phyloP scores from a whole-genome alignment of 2,329 filamentous ascomycete genomes.

The Bipolaris victoriae region DNA sequence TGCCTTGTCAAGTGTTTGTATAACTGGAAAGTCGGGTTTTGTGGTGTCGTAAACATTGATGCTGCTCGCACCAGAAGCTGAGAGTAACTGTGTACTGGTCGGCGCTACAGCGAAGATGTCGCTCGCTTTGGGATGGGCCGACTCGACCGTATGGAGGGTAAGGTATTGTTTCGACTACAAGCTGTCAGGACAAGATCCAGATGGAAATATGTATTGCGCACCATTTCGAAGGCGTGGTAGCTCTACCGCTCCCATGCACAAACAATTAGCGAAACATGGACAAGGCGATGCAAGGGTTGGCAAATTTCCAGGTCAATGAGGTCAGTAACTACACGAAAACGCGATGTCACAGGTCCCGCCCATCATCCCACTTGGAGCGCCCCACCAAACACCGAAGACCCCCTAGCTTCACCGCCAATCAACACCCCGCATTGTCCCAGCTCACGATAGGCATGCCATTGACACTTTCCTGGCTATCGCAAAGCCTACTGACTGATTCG shows the following conservation, averaged over 20 bases:
- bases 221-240: slow-evolving; percentile 10
- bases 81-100: slow-evolving; percentile 75
- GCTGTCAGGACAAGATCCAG: slow-evolving; percentile 13
- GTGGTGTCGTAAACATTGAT: slow-evolving; percentile 80
- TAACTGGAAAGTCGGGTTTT: slow-evolving; percentile 73
- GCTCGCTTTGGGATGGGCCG: slow-evolving; percentile 72
- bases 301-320: slow-evolving; percentile 26
- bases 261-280: slow-evolving; percentile 4
- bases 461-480: slow-evolving; percentile 23
- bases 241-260: background rate
- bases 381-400: slow-evolving; percentile 30
- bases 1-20: slow-evolving; percentile 77
- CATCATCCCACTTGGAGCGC: slow-evolving; percentile 27
- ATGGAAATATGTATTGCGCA: background rate
- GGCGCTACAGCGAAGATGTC: slow-evolving; percentile 86
- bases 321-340: slow-evolving; percentile 40
- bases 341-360: slow-evolving; percentile 34
- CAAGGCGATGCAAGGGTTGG: background rate
- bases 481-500: slow-evolving; percentile 16
- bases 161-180: slow-evolving; percentile 96
- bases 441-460: slow-evolving; percentile 34
- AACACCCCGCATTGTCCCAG: slow-evolving; percentile 25
- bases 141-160: slow-evolving; percentile 86
- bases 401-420: slow-evolving; percentile 41
- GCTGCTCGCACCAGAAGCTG: slow-evolving; percentile 73